Percentiles rank a stretch among this genome's conserved stretches.
Conservation (phyloP, 352 stramenopile genomes). For the Pythium sp. region DNA sequence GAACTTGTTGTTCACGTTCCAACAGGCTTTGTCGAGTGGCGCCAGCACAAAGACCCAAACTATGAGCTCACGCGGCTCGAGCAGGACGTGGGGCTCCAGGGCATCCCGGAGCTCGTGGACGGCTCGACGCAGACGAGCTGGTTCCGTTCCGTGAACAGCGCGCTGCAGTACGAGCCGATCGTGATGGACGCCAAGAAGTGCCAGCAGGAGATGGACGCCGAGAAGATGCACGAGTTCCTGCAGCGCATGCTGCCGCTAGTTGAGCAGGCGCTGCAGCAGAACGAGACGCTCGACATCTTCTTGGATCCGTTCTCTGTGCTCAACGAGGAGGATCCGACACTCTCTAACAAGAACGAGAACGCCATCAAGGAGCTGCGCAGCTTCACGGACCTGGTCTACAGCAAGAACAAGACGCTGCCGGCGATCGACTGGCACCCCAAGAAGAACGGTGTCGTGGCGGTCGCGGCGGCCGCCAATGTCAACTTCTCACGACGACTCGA, state of each 20-base stretch:
- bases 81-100: slow-evolving; percentile 76
- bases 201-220: slow-evolving; percentile 60
- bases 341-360: slow-evolving; percentile 84
- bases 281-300: slow-evolving; percentile 86
- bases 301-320: slow-evolving; percentile 74
- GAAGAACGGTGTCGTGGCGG: slow-evolving; percentile 85
- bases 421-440: slow-evolving; percentile 91
- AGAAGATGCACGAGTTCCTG: slow-evolving; percentile 69
- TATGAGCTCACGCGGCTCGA: slow-evolving; percentile 77
- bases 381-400: slow-evolving; percentile 94
- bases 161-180: slow-evolving; percentile 79
- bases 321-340: slow-evolving; percentile 56
- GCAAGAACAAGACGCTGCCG: slow-evolving; percentile 89
- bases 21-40: slow-evolving; percentile 80
- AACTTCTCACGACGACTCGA: slow-evolving; percentile 85
- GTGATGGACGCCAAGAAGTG: slow-evolving; percentile 36
- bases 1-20: not conserved
- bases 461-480: slow-evolving; percentile 83
- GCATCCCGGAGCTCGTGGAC: slow-evolving; percentile 67
- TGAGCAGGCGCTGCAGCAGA: slow-evolving; percentile 78
- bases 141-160: slow-evolving; percentile 82
- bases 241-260: slow-evolving; percentile 59
- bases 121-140: slow-evolving; percentile 74
- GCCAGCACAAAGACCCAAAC: slow-evolving; percentile 82
- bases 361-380: slow-evolving; percentile 89